phyloP scores from a whole-genome alignment of 2,329 filamentous ascomycete species.

The Paracorniculantispora psalliotae region DNA sequence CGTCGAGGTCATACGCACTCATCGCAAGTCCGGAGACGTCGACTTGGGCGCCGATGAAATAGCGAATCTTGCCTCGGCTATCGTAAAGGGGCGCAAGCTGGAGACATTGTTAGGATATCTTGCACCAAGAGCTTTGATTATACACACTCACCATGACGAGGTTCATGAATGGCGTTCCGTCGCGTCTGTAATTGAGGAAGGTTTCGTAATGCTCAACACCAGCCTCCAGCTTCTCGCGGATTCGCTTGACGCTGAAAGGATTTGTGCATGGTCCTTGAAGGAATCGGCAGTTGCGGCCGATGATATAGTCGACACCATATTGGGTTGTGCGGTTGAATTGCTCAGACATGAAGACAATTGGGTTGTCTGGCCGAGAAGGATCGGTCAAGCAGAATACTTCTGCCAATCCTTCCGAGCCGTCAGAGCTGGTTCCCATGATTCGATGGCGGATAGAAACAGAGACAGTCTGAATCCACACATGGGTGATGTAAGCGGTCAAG shows the following conservation, averaged over 20 bases:
- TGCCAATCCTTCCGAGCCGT: conserved; percentile 65
- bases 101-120: conserved; percentile 48
- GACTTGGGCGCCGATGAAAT: conserved; percentile 64
- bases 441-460: conserved; percentile 61
- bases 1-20: conserved; percentile 59
- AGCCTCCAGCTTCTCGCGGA: conserved; percentile 55
- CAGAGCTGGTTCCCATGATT: conserved; percentile 61
- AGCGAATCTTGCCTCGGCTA: conserved; percentile 57
- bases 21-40: conserved; percentile 62
- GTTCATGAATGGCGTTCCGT: conserved; percentile 74
- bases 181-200: conserved; percentile 72
- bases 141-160: conserved; percentile 38
- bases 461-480: conserved; percentile 63
- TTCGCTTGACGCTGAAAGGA: conserved; percentile 53
- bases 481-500: conserved; percentile 65
- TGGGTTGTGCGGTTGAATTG: conserved; percentile 70
- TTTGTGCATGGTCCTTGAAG: conserved; percentile 71
- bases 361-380: conserved; percentile 65
- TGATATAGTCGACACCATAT: conserved; percentile 59
- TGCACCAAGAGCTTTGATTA: no score
- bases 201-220: conserved; percentile 70
- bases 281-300: conserved; percentile 74
- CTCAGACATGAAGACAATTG: conserved; percentile 71
- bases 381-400: conserved; percentile 75
- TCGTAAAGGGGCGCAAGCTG: conserved; percentile 57